These are phyloP conservation scores for Lipomyces starkeyi DNA, from an alignment of 805 yeast species.

Conservation along the genomic window DNA sequence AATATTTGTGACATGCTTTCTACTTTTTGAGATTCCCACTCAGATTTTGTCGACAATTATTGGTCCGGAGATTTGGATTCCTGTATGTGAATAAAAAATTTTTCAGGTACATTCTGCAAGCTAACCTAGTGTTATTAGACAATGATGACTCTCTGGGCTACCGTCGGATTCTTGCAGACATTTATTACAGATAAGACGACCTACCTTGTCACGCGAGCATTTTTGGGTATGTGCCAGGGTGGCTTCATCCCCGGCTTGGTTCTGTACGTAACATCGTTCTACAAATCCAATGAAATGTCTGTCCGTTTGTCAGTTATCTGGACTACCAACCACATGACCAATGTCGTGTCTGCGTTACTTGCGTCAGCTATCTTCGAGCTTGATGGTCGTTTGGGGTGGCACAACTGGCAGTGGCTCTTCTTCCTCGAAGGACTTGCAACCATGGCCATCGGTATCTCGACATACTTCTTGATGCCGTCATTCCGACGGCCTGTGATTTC, in stretches of 20 bases:
- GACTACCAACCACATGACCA: slow-evolving; percentile 58
- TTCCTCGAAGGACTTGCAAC: slow-evolving; percentile 65
- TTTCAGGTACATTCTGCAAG: background rate
- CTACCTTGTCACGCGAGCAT: slow-evolving; percentile 56
- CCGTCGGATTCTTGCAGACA: slow-evolving; percentile 60
- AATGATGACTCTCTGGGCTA: slow-evolving; percentile 62
- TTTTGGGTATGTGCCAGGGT: slow-evolving; percentile 66
- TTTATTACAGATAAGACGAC: slow-evolving; percentile 51
- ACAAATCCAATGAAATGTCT: slow-evolving; percentile 62
- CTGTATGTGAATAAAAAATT: slow-evolving; percentile 51
- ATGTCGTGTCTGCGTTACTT: slow-evolving; percentile 54
- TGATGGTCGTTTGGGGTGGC: slow-evolving; percentile 53
- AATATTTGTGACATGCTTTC: slow-evolving; percentile 59
- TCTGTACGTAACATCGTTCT: slow-evolving; percentile 70
- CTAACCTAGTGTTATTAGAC: slow-evolving; percentile 30
- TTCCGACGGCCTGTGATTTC: slow-evolving; percentile 37
- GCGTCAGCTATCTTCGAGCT: slow-evolving; percentile 62
- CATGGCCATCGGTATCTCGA: slow-evolving; percentile 54
- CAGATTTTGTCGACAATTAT: slow-evolving; percentile 66
- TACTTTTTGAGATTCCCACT: slow-evolving; percentile 69
- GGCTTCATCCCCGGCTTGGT: slow-evolving; percentile 71
- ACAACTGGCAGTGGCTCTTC: slow-evolving; percentile 72
- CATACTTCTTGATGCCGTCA: slow-evolving; percentile 58
- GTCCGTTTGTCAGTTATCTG: slow-evolving; percentile 64
- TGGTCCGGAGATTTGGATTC: slow-evolving; percentile 71